phyloP scores from a whole-genome alignment of 345 rosid genomes.

The Corymbia maculata region DNA sequence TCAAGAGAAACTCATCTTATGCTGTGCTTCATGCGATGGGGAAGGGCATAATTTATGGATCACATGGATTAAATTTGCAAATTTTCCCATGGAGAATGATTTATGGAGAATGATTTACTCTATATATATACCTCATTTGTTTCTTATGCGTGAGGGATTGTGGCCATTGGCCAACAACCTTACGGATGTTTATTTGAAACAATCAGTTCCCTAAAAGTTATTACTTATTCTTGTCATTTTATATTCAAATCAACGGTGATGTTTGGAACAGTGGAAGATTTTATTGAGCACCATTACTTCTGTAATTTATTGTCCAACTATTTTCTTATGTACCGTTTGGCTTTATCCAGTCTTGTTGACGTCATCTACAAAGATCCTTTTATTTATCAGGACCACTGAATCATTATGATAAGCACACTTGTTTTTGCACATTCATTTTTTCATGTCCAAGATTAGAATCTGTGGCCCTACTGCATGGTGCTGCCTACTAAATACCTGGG shows the following conservation, averaged over 20 bases:
- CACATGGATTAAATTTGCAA: not conserved
- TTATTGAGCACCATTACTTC: not conserved
- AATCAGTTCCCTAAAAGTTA: not conserved
- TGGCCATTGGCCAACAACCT: not conserved
- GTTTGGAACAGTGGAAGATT: not conserved
- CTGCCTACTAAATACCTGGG: not conserved
- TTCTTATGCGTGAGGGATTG: not conserved
- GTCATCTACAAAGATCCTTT: not conserved
- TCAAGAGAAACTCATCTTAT: not conserved
- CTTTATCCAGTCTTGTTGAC: not conserved
- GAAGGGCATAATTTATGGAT: not conserved
- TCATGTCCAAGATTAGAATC: not conserved
- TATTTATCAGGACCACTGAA: not conserved
- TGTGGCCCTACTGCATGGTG: not conserved
- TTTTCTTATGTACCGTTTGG: not conserved
- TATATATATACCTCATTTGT: not conserved
- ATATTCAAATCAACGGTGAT: not conserved
- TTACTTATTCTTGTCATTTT: not conserved
- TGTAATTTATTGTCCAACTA: not conserved
- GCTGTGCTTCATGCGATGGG: not conserved
- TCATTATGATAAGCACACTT: not conserved
- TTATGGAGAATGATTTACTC: not conserved
- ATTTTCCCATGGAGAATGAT: not conserved
- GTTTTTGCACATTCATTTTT: not conserved
- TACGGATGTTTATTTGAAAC: not conserved